These are phyloP conservation scores for Apiospora kogelbergensis DNA, from an alignment of 2,329 filamentous ascomycete genomes.

Conservation along the genomic window DNA sequence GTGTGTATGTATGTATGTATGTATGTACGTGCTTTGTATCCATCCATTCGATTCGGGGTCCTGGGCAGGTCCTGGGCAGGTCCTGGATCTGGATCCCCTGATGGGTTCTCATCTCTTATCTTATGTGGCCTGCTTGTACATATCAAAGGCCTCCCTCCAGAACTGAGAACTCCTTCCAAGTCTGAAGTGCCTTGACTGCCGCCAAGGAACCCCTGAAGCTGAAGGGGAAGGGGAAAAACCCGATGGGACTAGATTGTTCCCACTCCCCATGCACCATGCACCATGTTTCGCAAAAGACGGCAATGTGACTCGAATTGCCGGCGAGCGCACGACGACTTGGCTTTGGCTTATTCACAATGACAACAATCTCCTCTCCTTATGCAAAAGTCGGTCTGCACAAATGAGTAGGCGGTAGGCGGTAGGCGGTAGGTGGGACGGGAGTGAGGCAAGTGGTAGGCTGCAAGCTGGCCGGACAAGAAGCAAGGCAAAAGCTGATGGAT, in stretches of 20 bases:
- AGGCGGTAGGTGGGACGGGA: neutral
- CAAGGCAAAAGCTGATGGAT: slow-evolving; percentile 1
- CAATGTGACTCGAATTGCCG: neutral
- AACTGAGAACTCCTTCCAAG: neutral
- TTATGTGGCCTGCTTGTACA: neutral
- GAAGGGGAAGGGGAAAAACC: neutral
- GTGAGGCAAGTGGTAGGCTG: neutral
- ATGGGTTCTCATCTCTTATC: neutral
- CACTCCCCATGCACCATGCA: neutral
- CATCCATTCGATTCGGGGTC: neutral
- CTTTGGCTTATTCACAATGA: neutral
- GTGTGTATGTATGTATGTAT: too few species aligned
- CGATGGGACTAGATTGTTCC: neutral
- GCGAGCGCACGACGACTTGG: neutral
- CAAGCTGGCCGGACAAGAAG: too few species aligned
- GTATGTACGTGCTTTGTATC: too few species aligned
- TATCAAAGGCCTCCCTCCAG: neutral
- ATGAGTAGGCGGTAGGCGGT: neutral
- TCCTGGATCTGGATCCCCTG: neutral
- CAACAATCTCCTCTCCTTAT: neutral
- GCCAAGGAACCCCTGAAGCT: slow-evolving; percentile 4
- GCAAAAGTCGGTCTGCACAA: neutral
- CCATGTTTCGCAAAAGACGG: neutral
- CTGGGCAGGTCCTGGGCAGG: neutral
- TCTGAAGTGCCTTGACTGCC: too few species aligned